phyloP scores from a whole-genome alignment of 768 basidiomycete species.

The Rhizopogon roseolus region DNA sequence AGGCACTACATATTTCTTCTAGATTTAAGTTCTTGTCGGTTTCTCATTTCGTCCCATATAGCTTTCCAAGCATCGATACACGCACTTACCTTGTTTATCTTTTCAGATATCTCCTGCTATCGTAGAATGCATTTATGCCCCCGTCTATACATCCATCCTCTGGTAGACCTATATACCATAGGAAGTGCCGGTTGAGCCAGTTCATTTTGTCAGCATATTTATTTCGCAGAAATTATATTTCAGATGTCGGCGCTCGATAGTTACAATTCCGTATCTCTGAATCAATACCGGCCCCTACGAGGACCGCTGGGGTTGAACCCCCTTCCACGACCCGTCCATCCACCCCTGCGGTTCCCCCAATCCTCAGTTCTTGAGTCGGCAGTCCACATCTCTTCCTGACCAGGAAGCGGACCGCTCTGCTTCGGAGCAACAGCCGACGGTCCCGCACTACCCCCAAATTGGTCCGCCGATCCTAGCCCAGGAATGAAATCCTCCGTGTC shows the following conservation, averaged over 20 bases:
- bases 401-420: slow-evolving; percentile 33
- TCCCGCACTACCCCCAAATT: slow-evolving; percentile 17
- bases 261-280: neutral
- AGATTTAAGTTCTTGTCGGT: too few relatives aligned
- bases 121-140: neutral
- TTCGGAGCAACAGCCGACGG: slow-evolving; percentile 26
- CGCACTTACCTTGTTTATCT: neutral
- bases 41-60: neutral
- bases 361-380: slow-evolving; percentile 32
- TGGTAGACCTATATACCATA: neutral
- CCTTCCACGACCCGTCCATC: slow-evolving; percentile 29
- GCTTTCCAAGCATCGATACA: neutral
- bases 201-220: too few relatives aligned
- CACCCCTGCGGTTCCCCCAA: slow-evolving; percentile 30
- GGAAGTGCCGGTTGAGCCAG: neutral
- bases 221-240: too few relatives aligned
- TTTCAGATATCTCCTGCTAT: neutral
- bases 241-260: too few relatives aligned
- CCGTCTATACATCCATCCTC: neutral
- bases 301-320: slow-evolving; percentile 21
- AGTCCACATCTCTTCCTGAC: slow-evolving; percentile 50
- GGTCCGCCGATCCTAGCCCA: slow-evolving; percentile 46
- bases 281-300: slow-evolving; percentile 23
- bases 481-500: slow-evolving; percentile 60
- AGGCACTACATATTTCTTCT: neutral